Conservation (phyloP, 352 stramenopile genomes). For the Thalassiosira gravida region DNA sequence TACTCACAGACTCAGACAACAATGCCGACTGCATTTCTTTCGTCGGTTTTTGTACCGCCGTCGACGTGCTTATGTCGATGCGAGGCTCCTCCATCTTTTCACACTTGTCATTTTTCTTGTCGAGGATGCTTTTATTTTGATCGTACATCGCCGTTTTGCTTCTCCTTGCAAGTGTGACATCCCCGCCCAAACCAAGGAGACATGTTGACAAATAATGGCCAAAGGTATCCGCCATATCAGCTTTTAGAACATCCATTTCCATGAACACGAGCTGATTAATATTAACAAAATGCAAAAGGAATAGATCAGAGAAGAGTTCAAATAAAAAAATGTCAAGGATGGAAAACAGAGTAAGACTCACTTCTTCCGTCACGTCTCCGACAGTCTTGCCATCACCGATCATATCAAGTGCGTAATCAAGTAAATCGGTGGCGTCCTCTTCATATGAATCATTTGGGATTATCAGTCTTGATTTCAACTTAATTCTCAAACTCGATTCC, state of each 20-base stretch:
- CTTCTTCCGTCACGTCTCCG: not conserved
- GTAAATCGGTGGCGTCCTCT: conserved; percentile 3
- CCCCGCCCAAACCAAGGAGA: too few species aligned
- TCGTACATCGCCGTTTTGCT: not conserved
- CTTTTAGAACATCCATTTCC: too few species aligned
- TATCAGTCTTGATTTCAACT: too few species aligned
- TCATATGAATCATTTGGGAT: too few species aligned
- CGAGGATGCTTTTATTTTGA: not conserved
- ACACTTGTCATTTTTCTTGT: not conserved
- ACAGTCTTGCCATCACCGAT: not conserved
- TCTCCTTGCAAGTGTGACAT: too few species aligned
- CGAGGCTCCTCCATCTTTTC: not conserved
- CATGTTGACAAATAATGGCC: too few species aligned
- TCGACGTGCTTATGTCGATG: conserved; percentile 8
- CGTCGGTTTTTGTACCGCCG: not conserved
- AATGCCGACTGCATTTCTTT: conserved; percentile 11
- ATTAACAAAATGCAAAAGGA: too few species aligned
- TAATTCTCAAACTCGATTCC: too few species aligned
- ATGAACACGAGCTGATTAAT: too few species aligned
- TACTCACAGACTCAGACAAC: conserved; percentile 1
- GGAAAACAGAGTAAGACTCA: not conserved
- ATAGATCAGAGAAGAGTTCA: too few species aligned
- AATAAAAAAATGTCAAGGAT: too few species aligned
- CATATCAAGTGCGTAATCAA: conserved; percentile 8
- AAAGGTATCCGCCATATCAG: too few species aligned